Percentiles rank a stretch among this genome's conserved stretches.
phyloP scores from a whole-genome alignment of 345 rosid genomes.

The Gossypium rotundifolium region DNA sequence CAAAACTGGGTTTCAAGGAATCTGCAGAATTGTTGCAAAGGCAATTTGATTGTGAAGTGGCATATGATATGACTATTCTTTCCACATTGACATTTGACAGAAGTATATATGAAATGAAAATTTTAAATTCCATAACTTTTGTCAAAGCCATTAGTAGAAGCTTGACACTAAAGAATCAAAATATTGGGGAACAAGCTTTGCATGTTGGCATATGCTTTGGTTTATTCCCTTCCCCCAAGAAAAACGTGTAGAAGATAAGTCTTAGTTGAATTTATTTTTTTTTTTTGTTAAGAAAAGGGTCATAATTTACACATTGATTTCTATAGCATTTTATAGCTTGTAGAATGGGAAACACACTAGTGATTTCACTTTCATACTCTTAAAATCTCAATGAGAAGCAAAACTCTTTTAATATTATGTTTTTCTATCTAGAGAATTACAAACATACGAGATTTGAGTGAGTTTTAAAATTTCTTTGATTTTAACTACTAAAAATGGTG shows the following conservation, averaged over 20 bases:
- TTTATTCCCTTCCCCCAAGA: background rate
- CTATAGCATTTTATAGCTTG: no score
- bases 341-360: no score
- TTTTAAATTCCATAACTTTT: background rate
- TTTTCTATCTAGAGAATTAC: no score
- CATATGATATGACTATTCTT: background rate
- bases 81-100: background rate
- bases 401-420: no score
- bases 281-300: background rate
- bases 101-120: background rate
- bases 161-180: background rate
- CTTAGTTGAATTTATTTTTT: background rate
- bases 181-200: background rate
- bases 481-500: no score
- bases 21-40: background rate
- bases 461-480: no score
- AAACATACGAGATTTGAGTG: no score
- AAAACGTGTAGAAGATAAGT: background rate
- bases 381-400: no score
- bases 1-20: background rate
- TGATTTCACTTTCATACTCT: no score
- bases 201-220: slow-evolving; percentile 1
- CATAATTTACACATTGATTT: background rate
- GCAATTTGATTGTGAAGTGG: background rate
- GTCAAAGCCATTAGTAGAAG: background rate